Percentiles rank a stretch among this genome's conserved stretches.
Conservation (phyloP, 305 asterid species). For the Ajuga reptans region DNA sequence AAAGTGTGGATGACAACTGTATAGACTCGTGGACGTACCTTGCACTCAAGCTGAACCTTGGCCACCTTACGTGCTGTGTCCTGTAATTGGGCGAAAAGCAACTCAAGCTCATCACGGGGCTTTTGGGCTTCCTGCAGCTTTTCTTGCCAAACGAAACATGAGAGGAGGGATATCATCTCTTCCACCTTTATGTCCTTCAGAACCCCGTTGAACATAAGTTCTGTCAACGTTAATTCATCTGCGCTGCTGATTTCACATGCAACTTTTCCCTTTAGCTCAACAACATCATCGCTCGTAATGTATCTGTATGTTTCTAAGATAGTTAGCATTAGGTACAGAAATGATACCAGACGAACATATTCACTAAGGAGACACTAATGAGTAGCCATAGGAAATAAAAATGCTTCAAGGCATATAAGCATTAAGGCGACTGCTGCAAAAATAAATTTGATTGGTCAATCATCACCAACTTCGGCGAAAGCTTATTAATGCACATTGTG, state of each 20-base stretch:
- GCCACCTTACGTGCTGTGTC: constrained; percentile 89
- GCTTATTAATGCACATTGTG: neutral
- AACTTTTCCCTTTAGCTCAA: constrained; percentile 89
- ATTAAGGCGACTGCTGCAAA: constrained; percentile 1
- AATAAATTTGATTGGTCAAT: neutral
- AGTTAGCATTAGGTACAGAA: constrained; percentile 12
- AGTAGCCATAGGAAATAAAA: constrained; percentile 2
- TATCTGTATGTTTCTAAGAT: constrained; percentile 44
- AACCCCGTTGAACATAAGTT: constrained; percentile 82
- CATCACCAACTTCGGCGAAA: neutral
- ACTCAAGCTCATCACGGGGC: constrained; percentile 81
- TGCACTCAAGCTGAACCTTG: constrained; percentile 92
- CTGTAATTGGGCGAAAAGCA: constrained; percentile 67
- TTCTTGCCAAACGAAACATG: constrained; percentile 97
- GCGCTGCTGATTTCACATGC: constrained; percentile 96
- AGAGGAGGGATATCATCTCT: constrained; percentile 88
- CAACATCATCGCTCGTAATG: constrained; percentile 61
- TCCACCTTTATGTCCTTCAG: constrained; percentile 73
- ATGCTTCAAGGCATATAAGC: neutral
- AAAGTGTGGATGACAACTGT: neutral
- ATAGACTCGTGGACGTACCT: constrained; percentile 37
- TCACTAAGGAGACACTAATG: neutral
- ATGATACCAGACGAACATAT: constrained; percentile 2
- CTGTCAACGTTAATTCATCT: constrained; percentile 78
- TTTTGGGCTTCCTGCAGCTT: constrained; percentile 81